Base-by-base conservation (phyloP, 2,329 filamentous ascomycete genomes). In the Xylaria polymorpha region DNA sequence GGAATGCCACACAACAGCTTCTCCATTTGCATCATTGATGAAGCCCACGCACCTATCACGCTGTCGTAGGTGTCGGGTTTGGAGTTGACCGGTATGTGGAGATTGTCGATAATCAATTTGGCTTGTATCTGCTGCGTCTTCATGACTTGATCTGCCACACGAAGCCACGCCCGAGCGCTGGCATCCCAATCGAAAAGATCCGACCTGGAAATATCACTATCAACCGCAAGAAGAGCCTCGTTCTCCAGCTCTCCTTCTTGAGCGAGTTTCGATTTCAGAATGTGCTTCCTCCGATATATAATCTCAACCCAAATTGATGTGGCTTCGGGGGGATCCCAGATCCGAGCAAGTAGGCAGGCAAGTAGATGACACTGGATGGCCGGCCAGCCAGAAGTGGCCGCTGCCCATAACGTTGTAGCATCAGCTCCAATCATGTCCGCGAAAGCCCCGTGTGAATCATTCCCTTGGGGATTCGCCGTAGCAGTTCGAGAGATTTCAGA, bases 301-400 rank as follows among this genome's bases (percentile, higher is more conserved):
- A 74, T 61, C 12, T 73, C 69, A 35, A 64, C 66, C 72, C 72
- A 74, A 2, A 74, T 68, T 1, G 72, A 70, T 0, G 64, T 73
- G 7, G 72, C 71, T 18, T 74, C 60, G 1, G 67, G 14, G 1
- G 48, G 39, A 3, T 67, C 55, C 72, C 71, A 74, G 3, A 69
- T 66, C 15, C 67, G 57, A 4, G 72, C 71, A 8, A 74, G 64
- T 10, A 74, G 61, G n/a, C 72, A 74, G 25, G 72, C 72, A 8
- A 74, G 64, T 0, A 74, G 56, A 51, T 68, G 61, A 7, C 48
- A 57, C 15, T 66, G 61, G 7, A 74, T 57, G 7, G 72, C 71
- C 35, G 50, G 10, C 41, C 61, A 22, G 9, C 68, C 67, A 7
- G 72, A 74, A 7, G 68, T 70, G 2, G 72, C 72, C 0, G 71